These are phyloP conservation scores for Mycogone perniciosa DNA, from an alignment of 2,329 filamentous ascomycete genomes.

Conservation along the genomic window DNA sequence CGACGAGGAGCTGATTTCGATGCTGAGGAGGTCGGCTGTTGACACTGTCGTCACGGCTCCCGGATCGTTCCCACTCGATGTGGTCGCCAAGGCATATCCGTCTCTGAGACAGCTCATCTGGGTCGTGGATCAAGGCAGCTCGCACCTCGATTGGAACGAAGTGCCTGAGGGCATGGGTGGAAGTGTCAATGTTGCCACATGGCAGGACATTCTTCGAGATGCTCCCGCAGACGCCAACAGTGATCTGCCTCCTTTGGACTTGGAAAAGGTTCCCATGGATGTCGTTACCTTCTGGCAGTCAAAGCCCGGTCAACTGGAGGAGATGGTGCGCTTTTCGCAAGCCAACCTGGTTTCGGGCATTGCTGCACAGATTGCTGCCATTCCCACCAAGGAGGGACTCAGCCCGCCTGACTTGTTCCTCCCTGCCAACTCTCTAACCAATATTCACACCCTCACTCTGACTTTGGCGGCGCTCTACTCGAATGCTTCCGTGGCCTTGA, in stretches of 20 bases:
- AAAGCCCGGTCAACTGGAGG: constrained; percentile 45
- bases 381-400: constrained; percentile 71
- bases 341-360: constrained; percentile 82
- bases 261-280: constrained; percentile 46
- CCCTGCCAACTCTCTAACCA: constrained; percentile 72
- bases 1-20: constrained; percentile 60
- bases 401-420: constrained; percentile 73
- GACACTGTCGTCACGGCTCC: constrained; percentile 81
- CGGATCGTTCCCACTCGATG: constrained; percentile 76
- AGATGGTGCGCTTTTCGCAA: constrained; percentile 78
- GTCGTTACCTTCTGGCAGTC: constrained; percentile 63
- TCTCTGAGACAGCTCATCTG: constrained; percentile 75
- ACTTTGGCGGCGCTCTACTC: constrained; percentile 78
- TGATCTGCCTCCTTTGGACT: constrained; percentile 59
- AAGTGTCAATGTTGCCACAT: constrained; percentile 76
- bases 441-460: constrained; percentile 71
- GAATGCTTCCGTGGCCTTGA: constrained; percentile 80
- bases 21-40: constrained; percentile 66
- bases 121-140: constrained; percentile 86
- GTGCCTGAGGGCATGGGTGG: constrained; percentile 70
- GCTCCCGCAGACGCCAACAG: constrained; percentile 49
- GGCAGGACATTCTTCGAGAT: constrained; percentile 82
- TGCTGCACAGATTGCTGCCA: constrained; percentile 66
- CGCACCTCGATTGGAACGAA: constrained; percentile 93
- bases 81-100: constrained; percentile 61